Base-by-base conservation (phyloP, 352 stramenopile species). In the Globisporangium recalcitrans region DNA sequence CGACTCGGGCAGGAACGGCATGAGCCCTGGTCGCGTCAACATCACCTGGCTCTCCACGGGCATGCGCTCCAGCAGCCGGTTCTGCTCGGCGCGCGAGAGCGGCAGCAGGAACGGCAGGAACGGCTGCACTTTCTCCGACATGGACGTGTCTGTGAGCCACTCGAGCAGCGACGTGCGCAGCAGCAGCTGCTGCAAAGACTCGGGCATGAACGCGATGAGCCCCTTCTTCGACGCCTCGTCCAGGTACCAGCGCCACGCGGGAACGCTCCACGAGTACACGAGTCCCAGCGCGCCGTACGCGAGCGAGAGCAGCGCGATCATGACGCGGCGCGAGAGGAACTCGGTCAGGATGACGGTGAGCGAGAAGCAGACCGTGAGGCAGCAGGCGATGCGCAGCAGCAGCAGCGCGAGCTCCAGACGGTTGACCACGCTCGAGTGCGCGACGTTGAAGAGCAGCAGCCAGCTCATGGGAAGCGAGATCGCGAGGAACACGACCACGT, bases 51-150 rank as follows among this genome's bases (percentile, higher is more conserved):
- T 77, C 52, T 90, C 80, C 2, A 77, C 69, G 2, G 85, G 78
- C 63, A 93, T 77, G 21, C 87, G 76, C 60, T 90, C 78, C 44
- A 94, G 72, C 40, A 94, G 61, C 16, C 65, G 69, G 62, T 76
- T 84, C 64, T 93, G 85, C 68, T 95, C 86, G 2, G 66, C 57
- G 57, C 69, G 77, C 21, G 79, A 81, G 8, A 95, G 67, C 32
- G 84, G 84, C 58, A 95, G 60, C 32, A 93, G 70, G 61, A 95
- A 93, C 24, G 84, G 82, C 54, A 95, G 38, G 66, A 87, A 91
- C 2, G 77, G 77, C 13, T 77, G 68, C 29, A 95, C 64, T 63
- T 81, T 76, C 53, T 93, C 82, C 42, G 84, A 76, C 52, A 93
- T 82, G 7, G 70, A 77, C 16, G 82, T 84, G 57, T 93, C 86